Base-by-base conservation (phyloP, 176 grass and related monocot species). In the Areca catechu region DNA sequence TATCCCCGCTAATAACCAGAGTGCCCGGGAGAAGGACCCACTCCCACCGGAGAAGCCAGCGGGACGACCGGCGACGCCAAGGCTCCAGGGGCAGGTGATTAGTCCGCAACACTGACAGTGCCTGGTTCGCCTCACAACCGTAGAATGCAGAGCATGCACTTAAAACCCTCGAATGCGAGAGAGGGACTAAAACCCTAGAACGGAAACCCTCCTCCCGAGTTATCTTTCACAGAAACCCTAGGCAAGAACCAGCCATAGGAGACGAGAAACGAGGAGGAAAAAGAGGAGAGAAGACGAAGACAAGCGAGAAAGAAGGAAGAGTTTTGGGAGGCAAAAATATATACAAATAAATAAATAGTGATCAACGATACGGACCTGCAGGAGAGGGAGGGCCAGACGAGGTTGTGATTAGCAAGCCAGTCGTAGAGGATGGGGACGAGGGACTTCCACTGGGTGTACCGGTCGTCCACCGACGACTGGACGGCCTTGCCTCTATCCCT, bases 361-460 rank as follows among this genome's bases (percentile, higher is more conserved):
- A 43, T 43, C 27, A 29, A 29, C 5, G 14, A 43, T 2, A 43
- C 34, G 34, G 14, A 96, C 92, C 92, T 61, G 77, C 92, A 96
- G 22, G 86, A 87, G 67, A 96, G 86, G 37, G 91, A 96, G 22
- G 86, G 86, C 86, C 91, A 96, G 48, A 84, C 77, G 61, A 96
- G 83, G 64, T 96, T 90, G 83, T 96, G 86, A 83, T 90, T 84
- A 24, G 83, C 73, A 61, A 96, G 82, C 92, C 86, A 96, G 72
- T 96, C 92, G 69, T 96, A 90, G 72, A 96, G 80, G 49, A 88
- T 77, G 1, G 92, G 91, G 68, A 96, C 74, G 24, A 85, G 83
- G 53, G 86, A 88, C 50, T 96, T 96, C 86, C 92, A 96, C 67
- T 85, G 83, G 68, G 74, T 63, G 65, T 96, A 91, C 57, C 73